Percentiles rank a stretch among this genome's conserved stretches.
These are phyloP conservation scores for Tilletia caries DNA, from an alignment of 1,284 basidiomycete species.

Conservation along the genomic window DNA sequence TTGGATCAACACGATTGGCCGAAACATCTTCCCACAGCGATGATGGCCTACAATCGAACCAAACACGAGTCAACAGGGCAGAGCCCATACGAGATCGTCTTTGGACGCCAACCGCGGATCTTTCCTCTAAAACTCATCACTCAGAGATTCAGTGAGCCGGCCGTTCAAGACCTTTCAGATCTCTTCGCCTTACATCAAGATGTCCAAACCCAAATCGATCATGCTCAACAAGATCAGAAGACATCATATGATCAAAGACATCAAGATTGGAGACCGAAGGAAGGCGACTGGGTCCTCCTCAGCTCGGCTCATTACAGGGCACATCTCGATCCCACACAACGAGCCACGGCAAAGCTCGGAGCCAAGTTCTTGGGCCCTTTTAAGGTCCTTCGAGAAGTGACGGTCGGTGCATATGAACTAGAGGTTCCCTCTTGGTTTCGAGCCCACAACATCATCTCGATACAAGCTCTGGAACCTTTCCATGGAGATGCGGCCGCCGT, in stretches of 20 bases:
- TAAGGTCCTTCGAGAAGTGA: not conserved
- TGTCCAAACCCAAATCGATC: not conserved
- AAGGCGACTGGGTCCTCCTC: not conserved
- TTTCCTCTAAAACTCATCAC: not conserved
- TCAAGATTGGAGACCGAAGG: not conserved
- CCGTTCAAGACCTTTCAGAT: not conserved
- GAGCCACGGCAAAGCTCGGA: not conserved
- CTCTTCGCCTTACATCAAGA: too few species aligned
- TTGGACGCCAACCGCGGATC: constrained; percentile 26
- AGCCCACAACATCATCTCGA: constrained; percentile 1
- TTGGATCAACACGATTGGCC: constrained; percentile 58
- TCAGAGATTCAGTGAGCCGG: not conserved
- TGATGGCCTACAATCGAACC: constrained; percentile 61
- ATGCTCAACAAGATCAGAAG: not conserved
- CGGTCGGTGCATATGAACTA: not conserved
- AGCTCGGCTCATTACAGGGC: not conserved
- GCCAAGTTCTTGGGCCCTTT: not conserved
- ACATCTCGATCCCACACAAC: not conserved
- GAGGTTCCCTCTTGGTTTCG: not conserved
- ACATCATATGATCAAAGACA: not conserved
- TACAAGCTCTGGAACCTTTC: not conserved
- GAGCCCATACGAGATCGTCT: constrained; percentile 57
- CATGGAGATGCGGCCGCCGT: not conserved
- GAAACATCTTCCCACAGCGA: constrained; percentile 55
- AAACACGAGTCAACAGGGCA: constrained; percentile 27